Percentiles rank a stretch among this genome's conserved stretches.
Evolutionary conservation across 1,284 basidiomycete genomes (phyloP).

Genomic region (Megacollybia platyphylla): DNA sequence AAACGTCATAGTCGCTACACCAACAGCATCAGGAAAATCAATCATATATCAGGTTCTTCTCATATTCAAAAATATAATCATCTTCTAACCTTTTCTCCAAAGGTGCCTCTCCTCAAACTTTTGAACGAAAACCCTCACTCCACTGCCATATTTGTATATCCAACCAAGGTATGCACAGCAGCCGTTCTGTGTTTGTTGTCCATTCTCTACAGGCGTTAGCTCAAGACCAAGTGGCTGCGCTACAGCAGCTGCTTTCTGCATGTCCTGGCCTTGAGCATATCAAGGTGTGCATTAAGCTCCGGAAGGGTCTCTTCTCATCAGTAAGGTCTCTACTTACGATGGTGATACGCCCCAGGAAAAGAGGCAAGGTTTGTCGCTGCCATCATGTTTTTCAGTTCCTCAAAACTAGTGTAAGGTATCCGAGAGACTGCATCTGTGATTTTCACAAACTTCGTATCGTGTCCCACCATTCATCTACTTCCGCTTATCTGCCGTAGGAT

Average conservation of each 20-base stretch:
- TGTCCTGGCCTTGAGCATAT: constrained; percentile 55
- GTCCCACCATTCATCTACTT: neutral
- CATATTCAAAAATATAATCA: neutral
- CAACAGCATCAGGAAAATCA: constrained; percentile 87
- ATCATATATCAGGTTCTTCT: constrained; percentile 69
- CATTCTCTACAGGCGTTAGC: constrained; percentile 55
- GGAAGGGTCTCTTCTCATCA: neutral
- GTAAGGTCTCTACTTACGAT: constrained; percentile 69
- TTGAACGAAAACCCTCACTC: constrained; percentile 50
- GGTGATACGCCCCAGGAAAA: constrained; percentile 73
- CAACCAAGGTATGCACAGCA: constrained; percentile 55
- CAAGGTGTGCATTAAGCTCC: constrained; percentile 21
- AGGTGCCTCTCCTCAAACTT: constrained; percentile 66
- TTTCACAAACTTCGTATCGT: constrained; percentile 63
- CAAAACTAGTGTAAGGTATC: constrained; percentile 28
- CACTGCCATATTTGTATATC: constrained; percentile 82
- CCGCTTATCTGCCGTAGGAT: constrained; percentile 37
- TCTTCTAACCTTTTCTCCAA: constrained; percentile 1
- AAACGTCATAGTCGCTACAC: constrained; percentile 83
- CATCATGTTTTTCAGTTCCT: constrained; percentile 1
- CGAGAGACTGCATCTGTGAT: constrained; percentile 57
- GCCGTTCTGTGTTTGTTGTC: neutral
- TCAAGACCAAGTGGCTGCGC: constrained; percentile 70
- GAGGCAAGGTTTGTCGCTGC: constrained; percentile 31
- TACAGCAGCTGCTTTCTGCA: constrained; percentile 53